phyloP scores from a whole-genome alignment of 208 protist species.

The Wallacemonas collosoma region DNA sequence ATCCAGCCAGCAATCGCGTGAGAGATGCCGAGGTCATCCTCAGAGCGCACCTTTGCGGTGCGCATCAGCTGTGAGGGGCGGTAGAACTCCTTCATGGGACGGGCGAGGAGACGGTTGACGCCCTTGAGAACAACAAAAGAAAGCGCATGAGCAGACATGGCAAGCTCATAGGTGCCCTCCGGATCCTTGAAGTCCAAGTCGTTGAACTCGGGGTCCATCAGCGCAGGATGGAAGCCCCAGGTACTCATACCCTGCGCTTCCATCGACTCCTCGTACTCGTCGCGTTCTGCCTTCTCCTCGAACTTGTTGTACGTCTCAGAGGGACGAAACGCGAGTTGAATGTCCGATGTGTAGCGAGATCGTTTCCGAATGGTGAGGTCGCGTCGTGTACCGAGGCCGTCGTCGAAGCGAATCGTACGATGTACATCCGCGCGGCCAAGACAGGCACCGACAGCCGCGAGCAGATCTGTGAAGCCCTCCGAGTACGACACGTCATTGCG shows the following conservation, averaged over 20 bases:
- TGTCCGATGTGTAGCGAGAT: slow-evolving; percentile 85
- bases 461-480: slow-evolving; percentile 85
- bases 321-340: slow-evolving; percentile 82
- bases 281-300: slow-evolving; percentile 65
- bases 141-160: slow-evolving; percentile 82
- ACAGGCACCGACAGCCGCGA: slow-evolving; percentile 82
- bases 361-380: slow-evolving; percentile 84
- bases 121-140: slow-evolving; percentile 73
- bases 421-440: slow-evolving; percentile 83
- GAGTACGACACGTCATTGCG: slow-evolving; percentile 84
- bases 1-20: slow-evolving; percentile 89
- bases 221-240: slow-evolving; percentile 83
- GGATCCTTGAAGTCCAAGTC: slow-evolving; percentile 81
- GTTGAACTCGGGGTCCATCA: slow-evolving; percentile 90
- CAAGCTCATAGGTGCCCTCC: slow-evolving; percentile 77
- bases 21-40: slow-evolving; percentile 75
- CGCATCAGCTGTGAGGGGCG: slow-evolving; percentile 84
- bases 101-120: slow-evolving; percentile 66
- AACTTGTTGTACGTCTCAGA: slow-evolving; percentile 83
- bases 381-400: slow-evolving; percentile 64
- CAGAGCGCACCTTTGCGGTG: slow-evolving; percentile 62
- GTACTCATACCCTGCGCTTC: slow-evolving; percentile 75
- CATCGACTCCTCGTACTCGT: slow-evolving; percentile 80
- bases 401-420: slow-evolving; percentile 90
- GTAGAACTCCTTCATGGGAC: slow-evolving; percentile 88